Base-by-base conservation (phyloP, 495 filamentous ascomycete species). In the Endocarpon pusillum region DNA sequence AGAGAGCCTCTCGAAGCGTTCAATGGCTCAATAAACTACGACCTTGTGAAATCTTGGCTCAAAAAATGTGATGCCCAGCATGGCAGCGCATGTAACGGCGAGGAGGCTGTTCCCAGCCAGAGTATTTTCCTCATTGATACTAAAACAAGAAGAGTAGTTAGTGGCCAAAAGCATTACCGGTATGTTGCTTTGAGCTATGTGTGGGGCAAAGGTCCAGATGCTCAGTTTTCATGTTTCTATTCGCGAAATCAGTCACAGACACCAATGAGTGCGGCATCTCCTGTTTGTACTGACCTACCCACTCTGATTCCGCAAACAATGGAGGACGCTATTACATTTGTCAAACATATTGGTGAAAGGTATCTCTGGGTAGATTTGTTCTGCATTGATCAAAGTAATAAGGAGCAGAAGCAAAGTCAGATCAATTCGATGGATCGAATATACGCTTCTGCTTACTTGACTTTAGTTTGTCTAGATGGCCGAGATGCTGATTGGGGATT, bases 321-420 rank as follows among this genome's bases (percentile, higher is more conserved):
- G 22, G 33, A 45, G 24, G 54, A 58, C 37, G 46, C 46, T 2
- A 47, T 58, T 1, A 19, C 35, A 23, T 30, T 54, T 3, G 43
- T 45, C n/a, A 36, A 15, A 15, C 24, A 29, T n/a, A 41, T 59
- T 22, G 42, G 49, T 11, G 39, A 46, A 9, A 30, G 32, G 1
- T 56, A 48, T 35, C 40, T 57, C 25, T 58, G 54, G 55, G 45
- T 56, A 2, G 55, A 59, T 37, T 33, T 37, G 18, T 42, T 51
- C 30, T 59, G 55, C 31, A 46, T 59, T 3, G 35, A 49, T 25
- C 55, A 58, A 22, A 37, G 37, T 14, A 41, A 49, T 1, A 36
- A 37, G 4, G 29, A 21, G 2, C 44, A 54, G 14, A 51, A 55
- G 33, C 39, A 29, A 6, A 8, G 35, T 10, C 49, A 57, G 32